Base-by-base conservation (phyloP, 179 eudicot genomes). In the Spergularia azorica region DNA sequence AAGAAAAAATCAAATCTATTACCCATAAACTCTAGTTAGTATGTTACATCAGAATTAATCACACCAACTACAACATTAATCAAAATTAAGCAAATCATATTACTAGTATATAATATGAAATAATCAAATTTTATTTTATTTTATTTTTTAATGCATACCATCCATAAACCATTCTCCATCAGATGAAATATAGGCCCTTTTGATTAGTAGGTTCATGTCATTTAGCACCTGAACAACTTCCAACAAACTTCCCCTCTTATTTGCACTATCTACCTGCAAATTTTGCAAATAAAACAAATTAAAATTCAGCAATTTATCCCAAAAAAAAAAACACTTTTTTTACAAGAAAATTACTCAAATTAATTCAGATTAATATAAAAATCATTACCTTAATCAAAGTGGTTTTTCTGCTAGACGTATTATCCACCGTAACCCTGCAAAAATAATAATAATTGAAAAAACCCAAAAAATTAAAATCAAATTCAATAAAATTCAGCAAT, bases 101-200 rank as follows among this genome's bases (percentile, higher is more conserved):
- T 14, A 9, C 21, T 46, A 43, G 38, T 15, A 48, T 55, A 56
- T 17, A 48, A n/a, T 46, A 3, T 46, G 50, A 46, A 26, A 26
- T 26, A 26, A 26, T 43, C 48, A 43, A 4, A 43, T 43, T 41
- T 41, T 41, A 41, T 3, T 41, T 41, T 3, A 41, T 41, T 41
- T 41, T 41, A 59, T 1, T 16, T 17, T 16, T 32, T 48, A 79
- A 43, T 41, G 18, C 76, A 74, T 65, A 91, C 96, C 97, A 82
- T 93, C 97, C 97, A 93, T 93, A 82, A 92, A 93, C 97, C 97
- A 93, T 68, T 85, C 94, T 56, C 97, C 97, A 85, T 93, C 97
- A 18, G 97, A 93, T 62, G 96, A 91, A 78, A 91, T 88, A 79
- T 91, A 93, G 62, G 97, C 97, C 73, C 93, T 75, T 79, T 79